phyloP scores from a whole-genome alignment of 208 protist genomes.

The Wallacemonas sp. region DNA sequence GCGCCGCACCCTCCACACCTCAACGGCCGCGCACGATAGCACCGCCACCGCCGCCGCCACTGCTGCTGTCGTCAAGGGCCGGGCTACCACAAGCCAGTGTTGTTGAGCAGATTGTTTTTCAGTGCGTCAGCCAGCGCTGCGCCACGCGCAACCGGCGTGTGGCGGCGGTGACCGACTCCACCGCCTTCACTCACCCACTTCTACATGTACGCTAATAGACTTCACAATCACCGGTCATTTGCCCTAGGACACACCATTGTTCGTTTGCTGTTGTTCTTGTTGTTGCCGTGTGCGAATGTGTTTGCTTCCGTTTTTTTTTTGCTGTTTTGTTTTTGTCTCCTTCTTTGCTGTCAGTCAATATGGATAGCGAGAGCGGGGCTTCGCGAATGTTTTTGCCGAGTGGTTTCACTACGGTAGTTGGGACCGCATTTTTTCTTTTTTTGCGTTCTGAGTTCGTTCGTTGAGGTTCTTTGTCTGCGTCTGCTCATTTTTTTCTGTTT shows the following conservation, averaged over 20 bases:
- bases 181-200: neutral
- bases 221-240: no score
- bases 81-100: no score
- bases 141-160: neutral
- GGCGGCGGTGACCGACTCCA: neutral
- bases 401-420: no score
- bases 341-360: constrained; percentile 6
- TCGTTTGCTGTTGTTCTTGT: constrained; percentile 1
- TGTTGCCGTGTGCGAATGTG: neutral
- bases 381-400: no score
- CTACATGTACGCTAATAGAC: neutral
- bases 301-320: constrained; percentile 1
- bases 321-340: constrained; percentile 1
- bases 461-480: neutral
- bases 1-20: no score
- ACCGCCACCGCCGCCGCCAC: no score
- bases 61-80: no score
- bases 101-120: no score
- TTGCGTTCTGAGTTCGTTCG: constrained; percentile 13
- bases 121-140: neutral
- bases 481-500: constrained; percentile 5
- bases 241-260: no score
- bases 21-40: no score
- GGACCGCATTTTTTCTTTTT: constrained; percentile 6
- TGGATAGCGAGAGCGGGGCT: no score